phyloP scores from a whole-genome alignment of 2,329 filamentous ascomycete genomes.

The Coniochaeta sp. region DNA sequence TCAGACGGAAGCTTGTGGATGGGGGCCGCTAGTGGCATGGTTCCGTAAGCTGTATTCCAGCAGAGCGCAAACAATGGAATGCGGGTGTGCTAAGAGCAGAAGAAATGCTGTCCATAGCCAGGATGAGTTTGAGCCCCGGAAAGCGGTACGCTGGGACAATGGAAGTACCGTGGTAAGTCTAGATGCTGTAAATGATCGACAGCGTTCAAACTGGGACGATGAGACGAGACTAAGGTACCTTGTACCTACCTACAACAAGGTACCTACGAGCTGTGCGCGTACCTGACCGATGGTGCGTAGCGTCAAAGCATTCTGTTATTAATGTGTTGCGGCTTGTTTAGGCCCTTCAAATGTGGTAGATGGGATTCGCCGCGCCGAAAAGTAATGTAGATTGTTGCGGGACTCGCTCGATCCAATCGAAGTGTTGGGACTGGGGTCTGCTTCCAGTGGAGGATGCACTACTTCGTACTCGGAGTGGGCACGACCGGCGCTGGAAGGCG shows the following conservation, averaged over 20 bases:
- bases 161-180: no score
- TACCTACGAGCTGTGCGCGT: no score
- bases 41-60: not conserved
- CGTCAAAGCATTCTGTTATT: not conserved
- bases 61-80: not conserved
- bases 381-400: not conserved
- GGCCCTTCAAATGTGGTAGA: not conserved
- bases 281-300: no score
- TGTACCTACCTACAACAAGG: no score
- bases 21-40: not conserved
- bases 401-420: not conserved
- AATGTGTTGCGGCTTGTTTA: not conserved
- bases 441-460: not conserved
- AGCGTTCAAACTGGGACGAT: not conserved
- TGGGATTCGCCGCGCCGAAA: not conserved
- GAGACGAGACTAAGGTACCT: not conserved
- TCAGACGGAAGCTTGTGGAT: not conserved
- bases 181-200: not conserved
- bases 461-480: not conserved
- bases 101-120: not conserved
- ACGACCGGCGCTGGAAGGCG: not conserved
- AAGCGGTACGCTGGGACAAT: not conserved
- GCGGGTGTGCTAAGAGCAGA: not conserved
- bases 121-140: not conserved
- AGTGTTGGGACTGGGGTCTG: not conserved